Conservation (phyloP, 2,329 filamentous ascomycete species). For the Nannizzia gypsea region DNA sequence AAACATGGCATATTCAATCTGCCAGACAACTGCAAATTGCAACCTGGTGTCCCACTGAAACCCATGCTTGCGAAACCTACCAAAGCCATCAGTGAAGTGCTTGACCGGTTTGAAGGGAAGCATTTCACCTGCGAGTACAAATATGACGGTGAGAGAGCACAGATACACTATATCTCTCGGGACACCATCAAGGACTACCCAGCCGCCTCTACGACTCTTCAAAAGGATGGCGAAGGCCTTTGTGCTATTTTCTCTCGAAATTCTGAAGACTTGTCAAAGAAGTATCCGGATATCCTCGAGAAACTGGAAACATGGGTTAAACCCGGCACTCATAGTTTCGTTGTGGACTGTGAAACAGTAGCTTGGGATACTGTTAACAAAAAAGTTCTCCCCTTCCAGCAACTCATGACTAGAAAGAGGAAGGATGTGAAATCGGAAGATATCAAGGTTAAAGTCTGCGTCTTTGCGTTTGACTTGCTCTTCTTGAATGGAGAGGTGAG, state of each 20-base stretch:
- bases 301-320: constrained; percentile 88
- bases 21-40: constrained; percentile 74
- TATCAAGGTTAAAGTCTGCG: constrained; percentile 91
- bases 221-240: constrained; percentile 57
- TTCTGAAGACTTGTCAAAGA: constrained; percentile 91
- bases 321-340: constrained; percentile 80
- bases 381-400: constrained; percentile 93
- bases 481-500: constrained; percentile 76
- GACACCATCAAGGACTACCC: constrained; percentile 60
- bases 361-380: constrained; percentile 93
- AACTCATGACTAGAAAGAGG: constrained; percentile 93
- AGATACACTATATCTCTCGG: constrained; percentile 91
- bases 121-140: constrained; percentile 98
- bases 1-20: constrained; percentile 75
- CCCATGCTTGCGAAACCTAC: constrained; percentile 98
- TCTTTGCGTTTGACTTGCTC: constrained; percentile 90
- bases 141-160: constrained; percentile 95
- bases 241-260: constrained; percentile 94
- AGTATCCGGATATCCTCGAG: constrained; percentile 88
- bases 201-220: constrained; percentile 47
- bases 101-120: constrained; percentile 91
- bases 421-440: constrained; percentile 95
- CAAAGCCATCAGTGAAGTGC: constrained; percentile 92
- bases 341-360: constrained; percentile 96
- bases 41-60: constrained; percentile 87